Evolutionary conservation across 768 basidiomycete genomes (phyloP), one percentile per base, ranked within the genome.

Genomic region (Lactarius vividus): DNA sequence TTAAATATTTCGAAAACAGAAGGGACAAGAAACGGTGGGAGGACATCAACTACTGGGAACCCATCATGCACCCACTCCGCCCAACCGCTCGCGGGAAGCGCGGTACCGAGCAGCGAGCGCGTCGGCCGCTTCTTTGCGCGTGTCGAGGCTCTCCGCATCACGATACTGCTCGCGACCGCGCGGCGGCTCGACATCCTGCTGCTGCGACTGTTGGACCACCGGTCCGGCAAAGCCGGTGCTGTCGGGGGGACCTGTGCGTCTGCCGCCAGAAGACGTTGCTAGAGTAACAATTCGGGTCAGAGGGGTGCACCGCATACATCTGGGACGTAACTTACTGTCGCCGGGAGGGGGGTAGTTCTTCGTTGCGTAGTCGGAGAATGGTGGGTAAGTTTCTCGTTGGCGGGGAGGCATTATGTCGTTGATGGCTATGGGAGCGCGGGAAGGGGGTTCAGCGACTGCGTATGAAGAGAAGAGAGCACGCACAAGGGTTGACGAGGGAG

Each of bases 251-350:
- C 39, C 61, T 2, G 67, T 59, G 28, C 61, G 69, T 23, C 68
- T 62, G 16, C 69, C 67, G 29, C 69, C 69, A 1, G 69, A 70
- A 0, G 69, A 70, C 18, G 69, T 70, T 28, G 69, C 69, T 70
- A 15, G 42, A 49, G 16, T 1, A 31, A 8, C 2, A n/a, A 18
- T 16, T 23, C 7, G 18, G 6, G 16, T 42, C 18, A 56, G 59
- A 33, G 4, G 20, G 4, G 13, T n/a, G 26, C 8, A 9, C 9
- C 18, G 20, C 9, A 33, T 33, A 9, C 8, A 33, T 33, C 33
- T 9, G 33, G 33, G 33, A 33, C 33, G 33, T 1, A 33, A 33
- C 33, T 33, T 33, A 65, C 69, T 62, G 61, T 70, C 69, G n/a
- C 61, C 64, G 4, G 67, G 63, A 5, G 67, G 67, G n/a, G 69